Conservation (phyloP, 192 early-diverging fungal genomes). For the Neocallimastix lanati region DNA sequence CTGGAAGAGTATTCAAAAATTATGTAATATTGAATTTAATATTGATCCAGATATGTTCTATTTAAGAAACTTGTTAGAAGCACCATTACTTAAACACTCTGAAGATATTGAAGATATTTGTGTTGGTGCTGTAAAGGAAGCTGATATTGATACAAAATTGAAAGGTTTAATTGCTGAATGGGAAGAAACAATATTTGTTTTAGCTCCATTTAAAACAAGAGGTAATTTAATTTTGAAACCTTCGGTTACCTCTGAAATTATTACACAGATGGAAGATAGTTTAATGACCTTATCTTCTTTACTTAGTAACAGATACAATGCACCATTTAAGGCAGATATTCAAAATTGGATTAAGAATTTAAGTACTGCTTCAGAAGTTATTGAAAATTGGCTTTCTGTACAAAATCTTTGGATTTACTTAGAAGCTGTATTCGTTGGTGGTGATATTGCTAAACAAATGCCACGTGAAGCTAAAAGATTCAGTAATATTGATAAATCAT, state of each 20-base stretch:
- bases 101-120: constrained; percentile 51
- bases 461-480: constrained; percentile 48
- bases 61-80: constrained; percentile 35
- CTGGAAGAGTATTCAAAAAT: constrained; percentile 29
- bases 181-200: constrained; percentile 38
- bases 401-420: constrained; percentile 51
- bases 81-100: constrained; percentile 25
- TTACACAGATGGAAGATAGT: constrained; percentile 40
- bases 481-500: constrained; percentile 45
- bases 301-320: constrained; percentile 43
- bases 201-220: constrained; percentile 35
- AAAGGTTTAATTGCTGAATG: constrained; percentile 32
- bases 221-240: constrained; percentile 42
- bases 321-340: constrained; percentile 39
- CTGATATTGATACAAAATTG: constrained; percentile 42
- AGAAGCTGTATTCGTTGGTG: constrained; percentile 46
- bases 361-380: constrained; percentile 41
- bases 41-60: constrained; percentile 43
- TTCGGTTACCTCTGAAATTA: constrained; percentile 35
- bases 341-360: constrained; percentile 48
- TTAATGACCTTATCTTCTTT: constrained; percentile 41
- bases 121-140: constrained; percentile 40
- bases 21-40: constrained; percentile 34
- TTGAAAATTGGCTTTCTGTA: constrained; percentile 45
- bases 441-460: constrained; percentile 52